Base-by-base conservation (phyloP, 2,329 filamentous ascomycete species). In the Eutypa lata region DNA sequence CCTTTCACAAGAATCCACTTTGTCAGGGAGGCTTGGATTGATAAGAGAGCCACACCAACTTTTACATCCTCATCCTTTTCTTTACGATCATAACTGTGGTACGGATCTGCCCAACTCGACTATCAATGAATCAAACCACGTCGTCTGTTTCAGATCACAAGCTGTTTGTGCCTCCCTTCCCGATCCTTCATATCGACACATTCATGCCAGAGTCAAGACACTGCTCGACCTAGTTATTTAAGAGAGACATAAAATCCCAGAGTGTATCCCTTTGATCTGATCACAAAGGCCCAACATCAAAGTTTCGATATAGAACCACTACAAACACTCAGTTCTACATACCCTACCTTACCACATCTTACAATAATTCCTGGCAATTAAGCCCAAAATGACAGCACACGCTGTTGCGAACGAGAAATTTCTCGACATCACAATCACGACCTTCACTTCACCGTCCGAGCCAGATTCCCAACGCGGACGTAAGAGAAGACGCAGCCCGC, bases 391-490 rank as follows among this genome's bases (percentile, higher is more conserved):
- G 66, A 54, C 63, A 37, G 47, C 49, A 16, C 49, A 58, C 48
- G 46, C 56, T 19, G 53, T 57, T 45, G 43, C 55, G 37, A 58
- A 57, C 50, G 64, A 68, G 26, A 47, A 51, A 22, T 49, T 61
- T 14, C 47, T 63, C 51, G 63, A 68, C 43, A 58, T 67, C 24
- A 56, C 57, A 13, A 53, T 63, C 35, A 52, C 59, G 28, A 45
- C 61, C 13, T 52, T 67, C 26, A 14, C 42, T 37, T 58, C 65
- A 7, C 63, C 67, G 0, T 63, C 65, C 5, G 70, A 72, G 33
- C 62, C 67, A 7, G 70, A 73, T 31, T 50, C 54, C n/a, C 69
- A 68, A 51, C 61, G 70, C 45, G 71, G 70, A 21, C 65, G 70
- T 6, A 72, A 72, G 56, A 63, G 70, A 50, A 62, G 66, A n/a